Base-by-base conservation (phyloP, 2,329 filamentous ascomycete genomes). In the Neofusicoccum sp. region DNA sequence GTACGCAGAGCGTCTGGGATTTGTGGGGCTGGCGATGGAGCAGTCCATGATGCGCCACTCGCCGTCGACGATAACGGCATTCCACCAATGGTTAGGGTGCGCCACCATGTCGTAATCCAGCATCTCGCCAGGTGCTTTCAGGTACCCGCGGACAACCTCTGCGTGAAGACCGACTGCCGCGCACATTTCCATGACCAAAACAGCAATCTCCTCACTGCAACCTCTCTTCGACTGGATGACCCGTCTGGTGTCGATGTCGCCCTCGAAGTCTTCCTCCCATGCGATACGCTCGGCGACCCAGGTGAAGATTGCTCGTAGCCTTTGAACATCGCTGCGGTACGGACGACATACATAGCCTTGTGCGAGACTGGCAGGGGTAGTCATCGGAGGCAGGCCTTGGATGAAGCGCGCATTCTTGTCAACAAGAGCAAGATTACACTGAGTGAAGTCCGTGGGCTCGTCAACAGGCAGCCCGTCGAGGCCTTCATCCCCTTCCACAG, bases 41-140 rank as follows among this genome's bases (percentile, higher is more conserved):
- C 91, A 95, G 74, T 99, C 95, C 79, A 99, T 91, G 65, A 98
- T 89, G 54, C 95, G 89, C 95, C 95, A 99, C 76, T 97, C 92
- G 24, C 90, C 89, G 73, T 99, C 95, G 7, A 97, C 87, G 36
- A 97, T 79, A 16, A 98, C 91, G 0, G 91, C 88, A 68, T 99
- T 99, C 95, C 95, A 99, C 87, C 90, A 98, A 76, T 99, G 95
- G 70, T 99, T 99, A 0, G 93, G 84, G 31, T 88, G 86, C n/a
- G 91, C 90, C 73, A 93, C 86, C 61, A 89, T 88, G 63, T 89
- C 90, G 44, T 92, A 80, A 68, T 98, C 93, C 7, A 77, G 58
- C 8, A 66, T 64, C 62, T 98, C 95, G 0, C 93, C 93, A 0
- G 95, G 95, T 1, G 85, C 82, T 73, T 99, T 99, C 60, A 99